Conservation (phyloP, 139 green algal genomes). For the Tetradesmus lagerheimii region DNA sequence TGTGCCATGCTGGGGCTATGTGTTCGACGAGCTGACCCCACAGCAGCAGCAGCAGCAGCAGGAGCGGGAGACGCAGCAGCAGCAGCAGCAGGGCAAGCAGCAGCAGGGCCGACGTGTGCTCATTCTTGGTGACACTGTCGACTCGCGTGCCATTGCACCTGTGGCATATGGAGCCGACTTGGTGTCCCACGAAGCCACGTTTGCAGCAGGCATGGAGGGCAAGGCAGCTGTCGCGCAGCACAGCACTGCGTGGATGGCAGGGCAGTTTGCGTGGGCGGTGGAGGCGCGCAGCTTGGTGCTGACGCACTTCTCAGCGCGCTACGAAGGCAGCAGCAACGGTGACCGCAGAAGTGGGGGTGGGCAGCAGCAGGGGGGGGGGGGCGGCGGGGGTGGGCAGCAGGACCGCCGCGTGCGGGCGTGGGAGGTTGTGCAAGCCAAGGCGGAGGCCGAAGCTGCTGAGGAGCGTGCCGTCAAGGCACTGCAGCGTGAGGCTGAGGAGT, state of each 20-base stretch:
- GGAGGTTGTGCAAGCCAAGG: neutral
- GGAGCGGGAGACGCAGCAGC: neutral
- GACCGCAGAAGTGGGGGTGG: neutral
- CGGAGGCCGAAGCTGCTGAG: neutral
- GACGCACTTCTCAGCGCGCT: slow-evolving; percentile 94
- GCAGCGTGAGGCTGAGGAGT: slow-evolving; percentile 19
- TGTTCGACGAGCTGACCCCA: slow-evolving; percentile 66
- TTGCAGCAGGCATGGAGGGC: slow-evolving; percentile 59
- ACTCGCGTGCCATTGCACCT: slow-evolving; percentile 74
- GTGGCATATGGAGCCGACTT: slow-evolving; percentile 78
- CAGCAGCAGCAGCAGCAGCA: neutral
- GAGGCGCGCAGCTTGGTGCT: slow-evolving; percentile 84
- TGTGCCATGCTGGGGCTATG: slow-evolving; percentile 89
- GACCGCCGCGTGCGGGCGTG: neutral
- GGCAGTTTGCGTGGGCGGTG: slow-evolving; percentile 85
- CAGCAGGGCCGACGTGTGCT: slow-evolving; percentile 78
- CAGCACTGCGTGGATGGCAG: slow-evolving; percentile 91
- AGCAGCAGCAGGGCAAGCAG: neutral
- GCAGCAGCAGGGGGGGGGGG: neutral
- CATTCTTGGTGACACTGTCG: slow-evolving; percentile 93
- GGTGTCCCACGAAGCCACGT: slow-evolving; percentile 95
- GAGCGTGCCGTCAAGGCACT: neutral
- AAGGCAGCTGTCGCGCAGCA: slow-evolving; percentile 90
- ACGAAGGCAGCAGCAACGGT: slow-evolving; percentile 47
- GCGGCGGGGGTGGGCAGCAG: neutral